Conservation (phyloP, 805 yeast genomes). For the Ogataea henricii region DNA sequence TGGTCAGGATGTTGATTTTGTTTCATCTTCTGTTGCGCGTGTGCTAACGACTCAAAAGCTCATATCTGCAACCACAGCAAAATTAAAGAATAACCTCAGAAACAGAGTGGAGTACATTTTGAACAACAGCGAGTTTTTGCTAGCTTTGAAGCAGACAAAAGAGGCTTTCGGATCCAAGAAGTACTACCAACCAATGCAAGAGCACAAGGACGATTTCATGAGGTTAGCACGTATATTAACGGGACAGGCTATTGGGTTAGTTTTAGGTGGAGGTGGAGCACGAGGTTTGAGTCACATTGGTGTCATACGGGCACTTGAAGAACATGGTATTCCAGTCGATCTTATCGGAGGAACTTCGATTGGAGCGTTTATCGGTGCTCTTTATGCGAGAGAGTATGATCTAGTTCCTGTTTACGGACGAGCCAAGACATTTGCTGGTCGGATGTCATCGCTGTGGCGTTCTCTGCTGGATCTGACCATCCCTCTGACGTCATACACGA, state of each 20-base stretch:
- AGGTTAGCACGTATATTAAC: constrained; percentile 87
- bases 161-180: constrained; percentile 26
- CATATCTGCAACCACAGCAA: constrained; percentile 28
- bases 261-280: constrained; percentile 97
- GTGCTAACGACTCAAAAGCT: constrained; percentile 13
- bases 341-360: constrained; percentile 95
- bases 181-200: constrained; percentile 40
- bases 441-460: constrained; percentile 87
- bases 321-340: constrained; percentile 90
- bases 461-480: constrained; percentile 81
- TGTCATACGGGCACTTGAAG: constrained; percentile 85
- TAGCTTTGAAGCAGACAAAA: constrained; percentile 30
- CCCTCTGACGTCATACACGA: constrained; percentile 91
- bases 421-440: constrained; percentile 79
- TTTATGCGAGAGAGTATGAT: constrained; percentile 91
- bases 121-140: constrained; percentile 33
- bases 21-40: constrained; percentile 8
- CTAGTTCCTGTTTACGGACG: constrained; percentile 88
- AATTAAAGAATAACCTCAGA: constrained; percentile 28
- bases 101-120: constrained; percentile 30
- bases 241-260: constrained; percentile 92
- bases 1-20: constrained; percentile 21
- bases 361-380: constrained; percentile 93
- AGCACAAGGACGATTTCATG: constrained; percentile 85
- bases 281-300: constrained; percentile 93